Conservation (phyloP, 2,329 filamentous ascomycete genomes). For the Daldinia eschscholtzii region DNA sequence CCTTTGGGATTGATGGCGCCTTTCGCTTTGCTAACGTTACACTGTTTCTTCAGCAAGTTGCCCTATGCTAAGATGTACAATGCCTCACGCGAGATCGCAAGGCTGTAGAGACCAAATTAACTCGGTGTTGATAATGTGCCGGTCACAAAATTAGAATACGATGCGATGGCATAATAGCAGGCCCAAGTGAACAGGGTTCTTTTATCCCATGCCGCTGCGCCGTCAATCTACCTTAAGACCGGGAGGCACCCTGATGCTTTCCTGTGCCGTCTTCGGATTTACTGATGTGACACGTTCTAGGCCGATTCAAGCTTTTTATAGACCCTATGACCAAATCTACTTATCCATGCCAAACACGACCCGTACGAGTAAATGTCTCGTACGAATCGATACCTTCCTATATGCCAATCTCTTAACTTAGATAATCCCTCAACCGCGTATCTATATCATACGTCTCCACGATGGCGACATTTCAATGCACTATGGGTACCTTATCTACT, state of each 20-base stretch:
- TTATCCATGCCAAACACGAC: background rate
- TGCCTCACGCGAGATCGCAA: background rate
- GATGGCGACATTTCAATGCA: background rate
- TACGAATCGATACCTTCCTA: background rate
- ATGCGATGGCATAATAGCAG: background rate
- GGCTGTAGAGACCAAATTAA: constrained; percentile 8
- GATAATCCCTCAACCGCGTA: background rate
- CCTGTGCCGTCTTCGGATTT: background rate
- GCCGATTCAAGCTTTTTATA: background rate
- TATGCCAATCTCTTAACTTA: background rate
- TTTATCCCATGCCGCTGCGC: background rate
- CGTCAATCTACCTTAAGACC: background rate
- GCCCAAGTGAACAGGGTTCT: background rate
- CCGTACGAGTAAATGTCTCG: background rate
- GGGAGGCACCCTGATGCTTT: background rate
- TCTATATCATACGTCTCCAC: background rate
- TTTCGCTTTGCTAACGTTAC: constrained; percentile 11
- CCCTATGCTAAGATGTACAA: background rate
- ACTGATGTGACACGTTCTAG: background rate
- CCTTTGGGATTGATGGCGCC: constrained; percentile 8
- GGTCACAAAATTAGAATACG: constrained; percentile 31
- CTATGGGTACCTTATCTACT: background rate
- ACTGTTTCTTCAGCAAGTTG: background rate
- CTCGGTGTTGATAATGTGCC: background rate
- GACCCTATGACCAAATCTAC: background rate